Percentiles rank a stretch among this genome's conserved stretches.
phyloP scores from a whole-genome alignment of 768 basidiomycete species.

The Amanita exitialis region DNA sequence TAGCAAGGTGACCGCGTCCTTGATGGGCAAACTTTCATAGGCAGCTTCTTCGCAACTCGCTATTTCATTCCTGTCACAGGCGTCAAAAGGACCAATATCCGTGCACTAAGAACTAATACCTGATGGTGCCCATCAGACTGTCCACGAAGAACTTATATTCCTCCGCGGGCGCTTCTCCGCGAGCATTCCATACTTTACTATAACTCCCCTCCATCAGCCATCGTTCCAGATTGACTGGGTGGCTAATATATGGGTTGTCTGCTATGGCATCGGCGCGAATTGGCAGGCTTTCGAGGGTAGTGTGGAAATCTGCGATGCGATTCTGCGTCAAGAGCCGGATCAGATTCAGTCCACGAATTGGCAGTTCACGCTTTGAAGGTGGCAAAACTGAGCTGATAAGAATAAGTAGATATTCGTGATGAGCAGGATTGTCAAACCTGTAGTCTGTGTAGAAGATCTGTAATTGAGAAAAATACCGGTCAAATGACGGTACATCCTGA shows the following conservation, averaged over 20 bases:
- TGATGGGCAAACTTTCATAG: constrained; percentile 83
- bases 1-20: constrained; percentile 82
- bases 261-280: constrained; percentile 56
- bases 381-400: constrained; percentile 57
- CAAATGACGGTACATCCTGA: constrained; percentile 85
- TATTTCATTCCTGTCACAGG: constrained; percentile 73
- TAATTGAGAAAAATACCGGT: constrained; percentile 89
- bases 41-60: constrained; percentile 94
- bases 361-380: constrained; percentile 76
- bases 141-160: constrained; percentile 95
- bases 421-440: constrained; percentile 30
- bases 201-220: constrained; percentile 99
- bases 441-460: constrained; percentile 86
- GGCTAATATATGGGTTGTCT: constrained; percentile 65
- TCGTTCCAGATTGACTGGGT: constrained; percentile 86
- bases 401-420: not conserved
- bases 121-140: constrained; percentile 87
- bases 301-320: constrained; percentile 96
- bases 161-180: constrained; percentile 84
- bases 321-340: constrained; percentile 93
- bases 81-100: not conserved
- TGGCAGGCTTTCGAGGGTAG: constrained; percentile 84
- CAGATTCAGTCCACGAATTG: constrained; percentile 88
- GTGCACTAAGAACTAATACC: constrained; percentile 35
- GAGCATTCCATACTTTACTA: constrained; percentile 94